Percentiles rank a stretch among this genome's conserved stretches.
phyloP scores from a whole-genome alignment of 495 filamentous ascomycete genomes.

The Penicillium psychrofluorescens region DNA sequence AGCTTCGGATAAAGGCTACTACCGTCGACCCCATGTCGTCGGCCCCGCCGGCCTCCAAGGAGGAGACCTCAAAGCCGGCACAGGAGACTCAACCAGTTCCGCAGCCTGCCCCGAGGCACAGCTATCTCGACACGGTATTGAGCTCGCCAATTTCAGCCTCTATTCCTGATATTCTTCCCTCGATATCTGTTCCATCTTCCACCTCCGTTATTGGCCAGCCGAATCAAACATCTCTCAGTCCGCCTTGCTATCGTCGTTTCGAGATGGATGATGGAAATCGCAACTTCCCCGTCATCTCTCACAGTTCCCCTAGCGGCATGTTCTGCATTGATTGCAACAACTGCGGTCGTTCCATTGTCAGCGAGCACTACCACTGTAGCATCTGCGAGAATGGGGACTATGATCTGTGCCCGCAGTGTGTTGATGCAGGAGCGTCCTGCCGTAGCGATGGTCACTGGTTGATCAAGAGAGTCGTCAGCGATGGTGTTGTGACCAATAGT shows the following conservation, averaged over 20 bases:
- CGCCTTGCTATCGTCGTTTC: conserved; percentile 25
- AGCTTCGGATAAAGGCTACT: conserved; percentile 82
- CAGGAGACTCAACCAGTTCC: conserved; percentile 1
- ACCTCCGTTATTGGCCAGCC: background rate
- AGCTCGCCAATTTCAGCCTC: conserved; percentile 24
- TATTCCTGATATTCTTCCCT: conserved; percentile 5
- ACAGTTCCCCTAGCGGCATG: conserved; percentile 23
- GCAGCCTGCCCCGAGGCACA: conserved; percentile 20
- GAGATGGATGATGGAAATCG: conserved; percentile 20
- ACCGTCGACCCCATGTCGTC: conserved; percentile 8
- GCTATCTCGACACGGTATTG: conserved; percentile 38
- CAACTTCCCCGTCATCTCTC: conserved; percentile 22
- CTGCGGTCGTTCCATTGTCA: conserved; percentile 68
- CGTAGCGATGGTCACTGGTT: conserved; percentile 77
- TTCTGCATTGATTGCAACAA: conserved; percentile 86
- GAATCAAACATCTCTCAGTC: background rate
- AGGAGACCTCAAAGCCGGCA: conserved; percentile 4
- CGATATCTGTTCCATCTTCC: background rate
- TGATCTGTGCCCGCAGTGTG: conserved; percentile 80
- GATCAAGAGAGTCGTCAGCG: conserved; percentile 77
- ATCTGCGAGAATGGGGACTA: conserved; percentile 91
- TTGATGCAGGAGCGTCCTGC: conserved; percentile 69
- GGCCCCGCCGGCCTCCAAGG: too few relatives aligned
- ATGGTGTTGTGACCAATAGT: conserved; percentile 75
- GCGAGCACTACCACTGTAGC: conserved; percentile 89